Evolutionary conservation across 352 stramenopile species (phyloP), one percentile per base, ranked within the genome.

Genomic region (Pythium phragmitis): DNA sequence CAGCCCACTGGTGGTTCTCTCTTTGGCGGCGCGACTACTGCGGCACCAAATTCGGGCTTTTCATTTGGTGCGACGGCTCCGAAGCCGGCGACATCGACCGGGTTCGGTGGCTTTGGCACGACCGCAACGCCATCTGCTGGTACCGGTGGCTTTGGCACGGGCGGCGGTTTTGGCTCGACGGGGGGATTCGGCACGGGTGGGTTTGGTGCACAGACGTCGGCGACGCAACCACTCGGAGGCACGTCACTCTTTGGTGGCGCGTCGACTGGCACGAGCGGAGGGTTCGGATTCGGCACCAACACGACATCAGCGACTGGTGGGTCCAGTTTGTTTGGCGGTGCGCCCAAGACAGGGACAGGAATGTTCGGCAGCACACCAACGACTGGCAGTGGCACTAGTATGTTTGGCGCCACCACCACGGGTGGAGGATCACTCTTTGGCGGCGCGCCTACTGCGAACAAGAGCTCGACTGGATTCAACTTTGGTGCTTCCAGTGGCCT

Each of bases 11-110:
- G 17, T 28, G 9, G 26, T 16, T 86, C 77, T 1, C 59, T 85
- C 2, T 90, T 88, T 37, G 77, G 81, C 39, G 63, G 70, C 49
- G 57, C 66, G 12, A 50, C 63, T 21, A 59, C 77, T 45, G 70
- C 69, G 30, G 63, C 74, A 8, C 64, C 69, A 1, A 61, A 43
- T 17, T 56, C 48, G 1, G 53, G 46, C 3, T 75, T 75, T 30
- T 57, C 46, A 26, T 72, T 69, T 33, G 54, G 41, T 47, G 21
- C 23, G 3, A 42, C 50, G 8, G 42, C 54, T 30, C 21, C 67
- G 1, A 69, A 63, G 52, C 62, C 67, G 34, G 46, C 61, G 5
- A 42, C 56, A 8, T 69, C 63, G 7, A 19, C 67, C 62, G n/a
- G 60, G 23, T 60, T 81, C 30, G 66, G 67, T 39, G 63, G 59